Percentiles rank a stretch among this genome's conserved stretches.
Conservation (phyloP, 441 rosid genomes). For the Bruguiera hainesii region DNA sequence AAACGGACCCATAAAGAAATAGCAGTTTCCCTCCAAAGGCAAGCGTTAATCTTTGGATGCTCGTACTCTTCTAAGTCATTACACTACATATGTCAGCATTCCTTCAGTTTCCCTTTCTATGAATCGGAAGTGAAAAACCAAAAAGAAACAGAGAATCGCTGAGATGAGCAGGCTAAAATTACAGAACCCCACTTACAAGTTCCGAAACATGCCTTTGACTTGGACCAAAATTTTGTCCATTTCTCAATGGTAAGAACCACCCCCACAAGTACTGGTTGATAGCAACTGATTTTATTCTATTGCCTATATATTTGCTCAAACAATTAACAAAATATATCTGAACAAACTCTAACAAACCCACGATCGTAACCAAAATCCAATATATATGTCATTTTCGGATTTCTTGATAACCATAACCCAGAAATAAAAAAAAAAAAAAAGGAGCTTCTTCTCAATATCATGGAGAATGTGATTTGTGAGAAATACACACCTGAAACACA, state of each 20-base stretch:
- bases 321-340: not conserved
- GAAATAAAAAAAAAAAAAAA: too few relatives aligned
- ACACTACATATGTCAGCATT: slow-evolving; percentile 18
- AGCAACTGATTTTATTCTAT: slow-evolving; percentile 3
- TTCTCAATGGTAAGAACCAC: slow-evolving; percentile 11
- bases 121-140: not conserved
- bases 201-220: slow-evolving; percentile 40
- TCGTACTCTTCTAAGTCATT: slow-evolving; percentile 15
- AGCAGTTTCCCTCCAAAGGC: slow-evolving; percentile 29
- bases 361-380: too few relatives aligned
- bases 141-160: not conserved
- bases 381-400: too few relatives aligned
- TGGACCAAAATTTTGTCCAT: slow-evolving; percentile 46
- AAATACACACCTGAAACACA: slow-evolving; percentile 59
- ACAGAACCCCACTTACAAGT: slow-evolving; percentile 14
- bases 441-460: not conserved
- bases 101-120: slow-evolving; percentile 12
- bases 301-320: slow-evolving; percentile 15
- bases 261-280: not conserved
- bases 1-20: slow-evolving; percentile 57
- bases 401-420: too few relatives aligned
- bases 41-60: slow-evolving; percentile 37
- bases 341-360: too few relatives aligned
- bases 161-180: not conserved
- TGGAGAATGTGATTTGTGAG: not conserved